Conservation (phyloP, 208 protist genomes). For the Leishmania guyanensis region DNA sequence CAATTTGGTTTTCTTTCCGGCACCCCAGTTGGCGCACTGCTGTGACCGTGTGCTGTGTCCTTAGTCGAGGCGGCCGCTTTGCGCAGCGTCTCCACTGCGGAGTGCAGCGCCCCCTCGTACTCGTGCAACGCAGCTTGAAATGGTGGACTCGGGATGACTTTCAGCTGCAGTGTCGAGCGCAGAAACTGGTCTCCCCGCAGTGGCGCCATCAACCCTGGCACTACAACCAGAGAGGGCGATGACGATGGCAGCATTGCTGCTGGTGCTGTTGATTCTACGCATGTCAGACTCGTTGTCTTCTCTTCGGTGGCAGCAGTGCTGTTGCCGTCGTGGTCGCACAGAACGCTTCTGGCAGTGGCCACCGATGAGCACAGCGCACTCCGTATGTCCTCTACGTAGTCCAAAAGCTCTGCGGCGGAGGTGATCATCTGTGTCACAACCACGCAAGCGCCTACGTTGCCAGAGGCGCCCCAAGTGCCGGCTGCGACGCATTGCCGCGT, state of each 20-base stretch:
- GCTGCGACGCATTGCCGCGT: background rate
- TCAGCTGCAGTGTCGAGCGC: slow-evolving; percentile 27
- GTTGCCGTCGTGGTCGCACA: background rate
- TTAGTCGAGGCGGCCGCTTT: background rate
- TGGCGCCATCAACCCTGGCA: slow-evolving; percentile 38
- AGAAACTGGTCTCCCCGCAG: slow-evolving; percentile 29
- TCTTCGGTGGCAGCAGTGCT: background rate
- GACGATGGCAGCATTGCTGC: background rate
- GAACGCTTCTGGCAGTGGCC: background rate
- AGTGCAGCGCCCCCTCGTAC: slow-evolving; percentile 18
- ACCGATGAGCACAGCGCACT: slow-evolving; percentile 15
- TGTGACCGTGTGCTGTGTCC: too few relatives aligned
- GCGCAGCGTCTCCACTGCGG: background rate
- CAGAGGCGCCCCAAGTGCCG: background rate
- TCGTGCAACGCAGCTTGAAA: slow-evolving; percentile 29
- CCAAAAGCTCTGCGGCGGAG: slow-evolving; percentile 35
- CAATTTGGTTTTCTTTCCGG: background rate
- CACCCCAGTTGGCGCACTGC: background rate
- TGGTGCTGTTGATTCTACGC: background rate
- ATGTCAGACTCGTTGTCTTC: background rate
- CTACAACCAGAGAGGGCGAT: slow-evolving; percentile 15
- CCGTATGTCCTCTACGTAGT: slow-evolving; percentile 30
- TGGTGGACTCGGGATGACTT: slow-evolving; percentile 31
- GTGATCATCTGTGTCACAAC: slow-evolving; percentile 49
- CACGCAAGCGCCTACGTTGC: slow-evolving; percentile 8